These are phyloP conservation scores for Penicillium steckii DNA, from an alignment of 495 filamentous ascomycete species.

Conservation along the genomic window DNA sequence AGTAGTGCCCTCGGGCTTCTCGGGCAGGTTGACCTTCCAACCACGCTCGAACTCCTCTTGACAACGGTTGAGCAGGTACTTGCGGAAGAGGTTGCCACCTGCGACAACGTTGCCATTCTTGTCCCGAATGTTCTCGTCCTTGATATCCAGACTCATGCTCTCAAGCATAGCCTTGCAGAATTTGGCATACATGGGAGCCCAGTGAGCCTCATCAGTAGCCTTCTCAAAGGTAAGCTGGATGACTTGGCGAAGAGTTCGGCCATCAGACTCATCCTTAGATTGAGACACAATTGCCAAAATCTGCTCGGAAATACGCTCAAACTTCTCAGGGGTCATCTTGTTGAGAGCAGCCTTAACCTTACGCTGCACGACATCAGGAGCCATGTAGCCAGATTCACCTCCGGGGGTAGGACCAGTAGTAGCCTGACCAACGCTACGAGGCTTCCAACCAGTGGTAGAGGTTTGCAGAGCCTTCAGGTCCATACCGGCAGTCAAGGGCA, in stretches of 20 bases:
- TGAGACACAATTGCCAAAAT: slow-evolving; percentile 91
- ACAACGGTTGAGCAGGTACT: slow-evolving; percentile 97
- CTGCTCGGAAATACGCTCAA: slow-evolving; percentile 91
- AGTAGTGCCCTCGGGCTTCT: slow-evolving; percentile 72
- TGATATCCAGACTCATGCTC: slow-evolving; percentile 92
- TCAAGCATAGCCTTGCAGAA: slow-evolving; percentile 98
- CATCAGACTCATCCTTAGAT: slow-evolving; percentile 93
- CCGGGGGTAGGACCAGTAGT: slow-evolving; percentile 53
- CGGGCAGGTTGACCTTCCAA: slow-evolving; percentile 88
- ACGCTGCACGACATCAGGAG: slow-evolving; percentile 92
- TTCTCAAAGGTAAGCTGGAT: slow-evolving; percentile 99
- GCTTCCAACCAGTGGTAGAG: slow-evolving; percentile 82
- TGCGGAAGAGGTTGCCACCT: slow-evolving; percentile 92
- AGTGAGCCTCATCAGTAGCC: slow-evolving; percentile 97
- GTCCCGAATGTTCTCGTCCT: slow-evolving; percentile 89
- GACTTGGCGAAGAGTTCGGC: slow-evolving; percentile 91
- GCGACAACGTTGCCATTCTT: slow-evolving; percentile 81
- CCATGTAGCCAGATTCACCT: slow-evolving; percentile 60
- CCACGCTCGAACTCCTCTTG: slow-evolving; percentile 99
- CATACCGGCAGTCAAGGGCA: slow-evolving; percentile 81
- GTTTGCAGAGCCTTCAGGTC: slow-evolving; percentile 77
- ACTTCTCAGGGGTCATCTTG: slow-evolving; percentile 99
- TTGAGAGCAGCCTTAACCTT: slow-evolving; percentile 98
- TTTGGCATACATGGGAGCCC: slow-evolving; percentile 98
- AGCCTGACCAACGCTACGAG: slow-evolving; percentile 61